Conservation (phyloP, 306 rosid genomes). For the Quercus rubra region DNA sequence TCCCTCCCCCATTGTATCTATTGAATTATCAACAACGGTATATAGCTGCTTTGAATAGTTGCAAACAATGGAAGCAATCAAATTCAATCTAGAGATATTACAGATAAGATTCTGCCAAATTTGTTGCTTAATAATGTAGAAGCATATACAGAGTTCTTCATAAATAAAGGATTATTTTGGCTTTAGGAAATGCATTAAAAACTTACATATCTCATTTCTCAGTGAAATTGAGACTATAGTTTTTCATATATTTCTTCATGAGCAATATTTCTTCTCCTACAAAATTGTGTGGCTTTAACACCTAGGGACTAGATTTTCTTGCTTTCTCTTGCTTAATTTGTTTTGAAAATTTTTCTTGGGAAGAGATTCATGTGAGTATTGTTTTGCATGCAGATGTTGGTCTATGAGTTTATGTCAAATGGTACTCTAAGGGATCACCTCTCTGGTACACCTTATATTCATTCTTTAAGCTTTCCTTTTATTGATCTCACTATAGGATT, state of each 20-base stretch:
- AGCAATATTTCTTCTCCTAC: neutral
- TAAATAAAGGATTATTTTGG: neutral
- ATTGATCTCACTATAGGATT: neutral
- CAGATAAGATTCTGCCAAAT: neutral
- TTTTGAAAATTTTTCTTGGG: constrained; percentile 18
- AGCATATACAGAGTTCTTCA: neutral
- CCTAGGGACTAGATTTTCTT: neutral
- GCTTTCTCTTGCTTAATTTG: constrained; percentile 8
- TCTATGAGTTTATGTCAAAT: constrained; percentile 87
- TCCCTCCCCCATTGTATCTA: too few species aligned
- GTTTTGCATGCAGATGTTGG: constrained; percentile 80
- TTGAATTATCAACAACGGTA: too few species aligned
- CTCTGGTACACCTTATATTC: constrained; percentile 53
- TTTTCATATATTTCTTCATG: neutral
- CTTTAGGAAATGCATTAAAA: neutral
- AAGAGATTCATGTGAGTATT: constrained; percentile 4
- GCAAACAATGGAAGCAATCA: neutral
- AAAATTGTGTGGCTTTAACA: neutral
- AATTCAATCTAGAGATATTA: neutral
- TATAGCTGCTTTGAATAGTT: neutral
- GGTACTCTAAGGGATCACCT: constrained; percentile 91
- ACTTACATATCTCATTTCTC: neutral
- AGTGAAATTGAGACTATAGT: constrained; percentile 4
- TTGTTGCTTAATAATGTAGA: constrained; percentile 3
- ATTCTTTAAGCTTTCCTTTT: constrained; percentile 3